Base-by-base conservation (phyloP, 2,329 filamentous ascomycete genomes). In the Paramyrothecium sp. region DNA sequence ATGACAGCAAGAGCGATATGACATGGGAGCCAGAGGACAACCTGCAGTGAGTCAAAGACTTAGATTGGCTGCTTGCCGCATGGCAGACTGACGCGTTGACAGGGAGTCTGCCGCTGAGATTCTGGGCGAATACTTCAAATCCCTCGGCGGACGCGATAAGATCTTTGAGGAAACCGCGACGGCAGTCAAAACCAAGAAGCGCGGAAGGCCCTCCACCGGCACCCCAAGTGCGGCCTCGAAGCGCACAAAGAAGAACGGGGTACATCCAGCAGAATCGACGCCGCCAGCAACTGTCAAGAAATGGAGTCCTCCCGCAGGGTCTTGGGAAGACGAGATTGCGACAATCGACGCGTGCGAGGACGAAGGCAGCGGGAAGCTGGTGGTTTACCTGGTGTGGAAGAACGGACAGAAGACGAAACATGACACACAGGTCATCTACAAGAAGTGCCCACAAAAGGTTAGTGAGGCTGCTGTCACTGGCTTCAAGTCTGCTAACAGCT, bases 21-120 rank as follows among this genome's bases (percentile, higher is more conserved):
- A 95, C 91, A 0, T 94, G 90, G 90, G 91, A 95, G 69, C 87
- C 89, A 0, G 87, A 91, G 64, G 84, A 86, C 12, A 93, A 92
- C 58, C 63, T 74, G 7, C 48, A 61, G 72, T 73, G 62, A 53
- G 67, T 58, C 8, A n/a, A 21, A 22, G 51, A 12, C 21, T 5
- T 33, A n/a, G 41, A 21, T n/a, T 21, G 19, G 47, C 12, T 8
- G 20, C 20, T 21, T 21, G 47, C 19, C 5, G 47, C 47, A 20
- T 49, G 47, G 4, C 3, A 7, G 41, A 17, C 22, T 21, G 12
- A 19, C 19, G 13, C 51, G 3, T 54, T 12, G 20, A 55, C 58
- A 87, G 83, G 52, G 82, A 83, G 54, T 83, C 83, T 26, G 85
- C 86, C 0, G 71, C 78, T 1, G 78, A 87, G 13, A 78, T 89